Conservation (phyloP, 768 basidiomycete species). For the Scleroderma citrinum region DNA sequence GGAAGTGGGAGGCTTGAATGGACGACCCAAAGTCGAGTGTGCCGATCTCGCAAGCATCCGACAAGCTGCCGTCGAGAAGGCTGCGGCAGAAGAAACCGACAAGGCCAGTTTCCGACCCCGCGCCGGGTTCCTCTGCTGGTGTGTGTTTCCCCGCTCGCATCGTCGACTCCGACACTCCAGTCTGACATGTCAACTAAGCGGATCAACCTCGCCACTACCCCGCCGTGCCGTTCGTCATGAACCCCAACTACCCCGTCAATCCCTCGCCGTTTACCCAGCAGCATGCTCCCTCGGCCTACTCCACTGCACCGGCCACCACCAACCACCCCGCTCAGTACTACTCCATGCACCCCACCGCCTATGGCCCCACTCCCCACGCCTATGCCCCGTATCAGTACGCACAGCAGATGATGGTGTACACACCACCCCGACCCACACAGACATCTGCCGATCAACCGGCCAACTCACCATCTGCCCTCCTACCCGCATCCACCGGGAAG, state of each 20-base stretch:
- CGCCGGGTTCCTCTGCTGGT: constrained; percentile 16
- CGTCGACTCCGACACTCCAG: constrained; percentile 11
- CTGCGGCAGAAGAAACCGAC: constrained; percentile 47
- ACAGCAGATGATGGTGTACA: constrained; percentile 67
- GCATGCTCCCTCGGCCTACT: constrained; percentile 33
- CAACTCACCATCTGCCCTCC: constrained; percentile 27
- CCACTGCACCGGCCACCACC: constrained; percentile 31
- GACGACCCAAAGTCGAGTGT: constrained; percentile 38
- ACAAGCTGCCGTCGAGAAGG: constrained; percentile 38
- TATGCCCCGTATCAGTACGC: constrained; percentile 53
- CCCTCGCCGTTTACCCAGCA: constrained; percentile 45
- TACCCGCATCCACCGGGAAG: constrained; percentile 40
- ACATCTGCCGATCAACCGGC: constrained; percentile 12
- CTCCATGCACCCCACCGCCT: constrained; percentile 50
- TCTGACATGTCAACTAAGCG: constrained; percentile 8
- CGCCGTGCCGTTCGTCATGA: constrained; percentile 57
- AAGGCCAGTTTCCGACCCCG: constrained; percentile 10
- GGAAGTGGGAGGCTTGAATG: too few species aligned
- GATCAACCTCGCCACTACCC: constrained; percentile 42
- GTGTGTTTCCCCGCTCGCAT: constrained; percentile 10
- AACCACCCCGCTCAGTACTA: constrained; percentile 46
- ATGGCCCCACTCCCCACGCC: constrained; percentile 35
- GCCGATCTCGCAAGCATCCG: constrained; percentile 37
- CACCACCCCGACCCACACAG: constrained; percentile 13
- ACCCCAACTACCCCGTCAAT: constrained; percentile 60